Conservation (phyloP, 2,329 filamentous ascomycete species). For the Nothomitra cinnamomea region DNA sequence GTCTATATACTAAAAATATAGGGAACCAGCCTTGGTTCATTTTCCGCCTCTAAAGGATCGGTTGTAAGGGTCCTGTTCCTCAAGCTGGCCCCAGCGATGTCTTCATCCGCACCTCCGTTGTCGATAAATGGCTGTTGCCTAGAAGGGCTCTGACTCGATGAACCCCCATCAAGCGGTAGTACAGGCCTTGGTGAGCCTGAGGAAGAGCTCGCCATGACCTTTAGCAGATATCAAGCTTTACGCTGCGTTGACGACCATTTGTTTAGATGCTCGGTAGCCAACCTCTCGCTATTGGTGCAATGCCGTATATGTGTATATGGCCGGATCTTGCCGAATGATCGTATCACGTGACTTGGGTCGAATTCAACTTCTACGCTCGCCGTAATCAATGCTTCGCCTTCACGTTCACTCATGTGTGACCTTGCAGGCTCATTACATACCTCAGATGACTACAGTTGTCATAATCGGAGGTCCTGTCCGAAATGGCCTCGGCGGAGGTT, state of each 20-base stretch:
- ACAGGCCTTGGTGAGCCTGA: not conserved
- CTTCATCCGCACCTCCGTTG: not conserved
- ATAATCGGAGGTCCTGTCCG: not conserved
- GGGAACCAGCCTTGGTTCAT: not conserved
- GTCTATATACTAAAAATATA: not conserved
- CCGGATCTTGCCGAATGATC: not conserved
- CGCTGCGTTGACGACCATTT: not conserved
- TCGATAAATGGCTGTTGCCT: constrained; percentile 1
- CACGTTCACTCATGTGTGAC: not conserved
- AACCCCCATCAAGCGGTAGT: not conserved
- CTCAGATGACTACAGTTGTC: not conserved
- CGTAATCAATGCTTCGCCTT: not conserved
- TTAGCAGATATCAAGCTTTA: not conserved
- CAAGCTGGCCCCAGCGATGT: not conserved
- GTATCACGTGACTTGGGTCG: not conserved
- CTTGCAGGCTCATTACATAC: not conserved
- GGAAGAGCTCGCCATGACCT: constrained; percentile 5
- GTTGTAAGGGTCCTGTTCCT: not conserved
- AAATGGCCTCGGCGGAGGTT: not conserved
- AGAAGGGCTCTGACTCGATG: not conserved
- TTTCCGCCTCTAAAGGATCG: not conserved
- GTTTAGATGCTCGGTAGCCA: too few relatives aligned
- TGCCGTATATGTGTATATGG: too few relatives aligned
- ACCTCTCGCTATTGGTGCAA: too few relatives aligned
- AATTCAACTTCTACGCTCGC: not conserved